Base-by-base conservation (phyloP, 495 filamentous ascomycete genomes). In the Jackrogersella multiformis region DNA sequence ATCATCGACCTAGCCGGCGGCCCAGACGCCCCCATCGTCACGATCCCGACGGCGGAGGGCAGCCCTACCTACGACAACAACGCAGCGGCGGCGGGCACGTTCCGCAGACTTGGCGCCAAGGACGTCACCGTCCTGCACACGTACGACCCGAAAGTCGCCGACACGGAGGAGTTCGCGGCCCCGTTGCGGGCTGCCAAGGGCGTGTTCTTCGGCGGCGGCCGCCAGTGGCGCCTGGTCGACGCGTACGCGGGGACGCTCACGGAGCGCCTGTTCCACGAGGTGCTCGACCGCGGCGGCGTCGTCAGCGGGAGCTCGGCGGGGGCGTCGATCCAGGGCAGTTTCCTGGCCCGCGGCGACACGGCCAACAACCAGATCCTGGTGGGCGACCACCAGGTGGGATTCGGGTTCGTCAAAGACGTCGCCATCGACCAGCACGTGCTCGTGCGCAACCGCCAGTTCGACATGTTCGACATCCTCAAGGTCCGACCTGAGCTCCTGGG, bases 11-110 rank as follows among this genome's bases (percentile, higher is more conserved):
- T 82, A 0, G 77, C 80, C 0, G 76, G 78, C 12, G 69, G 82
- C 0, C 77, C 77, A 2, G 75, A 80, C 24, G 77, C 77, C 1
- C 81, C 81, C 4, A 81, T 83, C 34, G 64, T 84, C n/a, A 75
- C 82, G n/a, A 76, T 84, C 23, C 81, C 82, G 51, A 79, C 74
- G 0, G 76, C 74, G 0, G 74, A 74, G 5, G 76, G 70, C 3
- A 61, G 56, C 12, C 41, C 45, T 12, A 67, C 42, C 0, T 76
- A 77, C 59, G 72, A 75, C 63, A 46, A 77, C 38, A 48, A 76
- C 36, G 73, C 75, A 0, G 72, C 73, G 0, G 21, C 52, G 12
- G 75, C 75, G 18, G 56, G 61, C n/a, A 53, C 65, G 0, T 77
- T 77, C 54, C 68, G 75, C 4, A 58, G 72, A 0, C 75, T 77